Conservation (phyloP, 2,329 filamentous ascomycete genomes). For the Talaromyces sp. region DNA sequence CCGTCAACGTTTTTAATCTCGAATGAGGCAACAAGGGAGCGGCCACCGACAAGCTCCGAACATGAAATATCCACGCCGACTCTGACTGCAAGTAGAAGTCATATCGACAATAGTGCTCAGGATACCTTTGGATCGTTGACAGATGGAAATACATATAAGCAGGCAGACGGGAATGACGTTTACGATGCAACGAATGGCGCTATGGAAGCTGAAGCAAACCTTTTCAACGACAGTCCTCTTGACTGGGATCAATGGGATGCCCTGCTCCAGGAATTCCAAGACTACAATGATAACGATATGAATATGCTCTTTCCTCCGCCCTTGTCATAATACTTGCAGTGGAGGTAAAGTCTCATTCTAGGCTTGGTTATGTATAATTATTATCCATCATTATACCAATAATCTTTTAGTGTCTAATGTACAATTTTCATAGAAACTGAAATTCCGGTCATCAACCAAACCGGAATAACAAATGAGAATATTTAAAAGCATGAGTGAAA, state of each 20-base stretch:
- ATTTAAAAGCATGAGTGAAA: not conserved
- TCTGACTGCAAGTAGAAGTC: not conserved
- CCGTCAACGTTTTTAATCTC: not conserved
- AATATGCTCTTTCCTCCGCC: constrained; percentile 5
- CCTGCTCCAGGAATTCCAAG: constrained; percentile 29
- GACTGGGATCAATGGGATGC: constrained; percentile 31
- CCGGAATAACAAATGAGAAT: not conserved
- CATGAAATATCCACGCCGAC: no score
- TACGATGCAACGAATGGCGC: not conserved
- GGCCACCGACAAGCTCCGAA: not conserved
- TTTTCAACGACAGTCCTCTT: constrained; percentile 23
- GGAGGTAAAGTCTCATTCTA: no score
- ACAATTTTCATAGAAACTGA: not conserved
- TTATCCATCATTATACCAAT: not conserved
- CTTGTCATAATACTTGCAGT: not conserved
- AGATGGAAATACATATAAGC: not conserved
- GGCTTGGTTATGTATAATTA: not conserved
- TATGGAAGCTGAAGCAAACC: constrained; percentile 2
- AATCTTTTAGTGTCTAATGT: not conserved
- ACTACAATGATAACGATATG: constrained; percentile 3
- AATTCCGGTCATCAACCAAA: not conserved
- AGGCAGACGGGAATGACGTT: not conserved
- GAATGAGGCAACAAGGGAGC: not conserved
- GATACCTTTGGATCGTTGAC: not conserved
- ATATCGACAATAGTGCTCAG: not conserved